A percentile compares a stretch with the other conserved stretches of the same genome.
These are phyloP conservation scores for Cryptosporidium ryanae DNA, from an alignment of 169 alveolate species.

Conservation along the genomic window DNA sequence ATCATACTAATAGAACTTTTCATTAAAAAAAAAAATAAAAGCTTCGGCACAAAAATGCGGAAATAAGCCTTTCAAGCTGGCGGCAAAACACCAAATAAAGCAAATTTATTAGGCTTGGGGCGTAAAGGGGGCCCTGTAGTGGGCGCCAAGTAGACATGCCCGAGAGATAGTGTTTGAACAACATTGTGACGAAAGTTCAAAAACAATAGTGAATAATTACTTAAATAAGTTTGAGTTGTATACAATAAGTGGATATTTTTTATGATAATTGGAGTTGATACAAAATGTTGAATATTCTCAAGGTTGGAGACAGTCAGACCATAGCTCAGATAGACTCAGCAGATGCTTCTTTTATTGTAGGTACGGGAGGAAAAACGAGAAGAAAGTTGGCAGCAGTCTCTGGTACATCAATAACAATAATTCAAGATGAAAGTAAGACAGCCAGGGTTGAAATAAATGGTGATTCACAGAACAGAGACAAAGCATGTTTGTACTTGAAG, in stretches of 20 bases:
- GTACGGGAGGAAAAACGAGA: conserved; percentile 73
- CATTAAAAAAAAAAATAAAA: no score
- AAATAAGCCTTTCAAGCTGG: no score
- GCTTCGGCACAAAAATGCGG: no score
- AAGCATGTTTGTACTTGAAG: conserved; percentile 78
- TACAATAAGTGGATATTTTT: conserved; percentile 6
- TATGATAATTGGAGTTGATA: conserved; percentile 6
- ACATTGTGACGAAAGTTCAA: no score
- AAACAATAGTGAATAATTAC: no score
- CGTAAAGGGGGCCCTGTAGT: neutral
- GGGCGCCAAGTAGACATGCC: conserved; percentile 75
- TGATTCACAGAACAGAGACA: conserved; percentile 68
- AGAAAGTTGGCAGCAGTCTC: conserved; percentile 73
- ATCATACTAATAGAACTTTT: no score
- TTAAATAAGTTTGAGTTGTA: neutral
- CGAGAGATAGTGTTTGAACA: conserved; percentile 36
- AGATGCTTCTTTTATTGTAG: conserved; percentile 72
- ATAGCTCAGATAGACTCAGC: conserved; percentile 74
- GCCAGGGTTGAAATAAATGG: conserved; percentile 80
- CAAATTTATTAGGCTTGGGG: neutral
- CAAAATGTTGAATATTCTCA: conserved; percentile 65
- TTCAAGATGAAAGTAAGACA: conserved; percentile 72
- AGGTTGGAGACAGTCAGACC: conserved; percentile 67
- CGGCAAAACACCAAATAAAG: no score
- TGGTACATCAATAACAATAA: conserved; percentile 64